Percentiles rank a stretch among this genome's conserved stretches.
Conservation (phyloP, 768 basidiomycete species). For the Ramaria sp. region DNA sequence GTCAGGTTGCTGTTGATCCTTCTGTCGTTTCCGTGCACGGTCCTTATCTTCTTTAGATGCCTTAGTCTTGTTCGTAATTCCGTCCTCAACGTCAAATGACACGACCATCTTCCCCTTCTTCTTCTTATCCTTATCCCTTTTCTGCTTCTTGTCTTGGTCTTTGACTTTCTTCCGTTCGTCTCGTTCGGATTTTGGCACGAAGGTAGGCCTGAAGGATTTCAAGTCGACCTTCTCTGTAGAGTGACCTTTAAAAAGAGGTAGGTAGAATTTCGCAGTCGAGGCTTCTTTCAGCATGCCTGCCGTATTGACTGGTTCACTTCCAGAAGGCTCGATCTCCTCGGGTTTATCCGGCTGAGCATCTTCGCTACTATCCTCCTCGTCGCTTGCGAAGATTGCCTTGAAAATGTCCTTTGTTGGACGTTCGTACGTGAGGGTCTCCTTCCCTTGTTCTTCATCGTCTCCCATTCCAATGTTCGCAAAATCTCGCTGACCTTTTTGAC, state of each 20-base stretch:
- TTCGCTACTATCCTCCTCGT: constrained; percentile 77
- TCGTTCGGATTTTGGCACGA: constrained; percentile 47
- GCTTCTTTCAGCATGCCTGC: neutral
- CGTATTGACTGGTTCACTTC: neutral
- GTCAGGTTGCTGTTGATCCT: constrained; percentile 15
- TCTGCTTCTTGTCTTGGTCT: constrained; percentile 20
- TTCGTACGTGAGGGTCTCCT: constrained; percentile 79
- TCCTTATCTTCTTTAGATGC: constrained; percentile 23
- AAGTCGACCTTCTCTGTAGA: constrained; percentile 35
- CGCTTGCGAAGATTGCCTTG: constrained; percentile 96
- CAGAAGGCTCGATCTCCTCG: constrained; percentile 6
- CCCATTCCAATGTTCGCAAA: constrained; percentile 80
- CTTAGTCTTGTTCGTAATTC: constrained; percentile 26
- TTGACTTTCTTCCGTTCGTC: constrained; percentile 22
- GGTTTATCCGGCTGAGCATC: constrained; percentile 26
- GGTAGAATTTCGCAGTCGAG: neutral
- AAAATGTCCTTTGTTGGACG: constrained; percentile 88
- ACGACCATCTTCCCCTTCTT: constrained; percentile 42
- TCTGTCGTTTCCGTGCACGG: constrained; percentile 25
- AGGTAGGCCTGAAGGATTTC: constrained; percentile 80
- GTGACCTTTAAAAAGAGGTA: neutral
- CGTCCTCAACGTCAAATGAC: constrained; percentile 72
- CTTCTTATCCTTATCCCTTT: constrained; percentile 37
- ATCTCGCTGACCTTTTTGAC: constrained; percentile 33
- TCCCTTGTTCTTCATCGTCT: constrained; percentile 83